Evolutionary conservation across 75 land plant species (phyloP), one percentile per base, ranked within the genome.

Genomic region (Selaginella moellendorffii): DNA sequence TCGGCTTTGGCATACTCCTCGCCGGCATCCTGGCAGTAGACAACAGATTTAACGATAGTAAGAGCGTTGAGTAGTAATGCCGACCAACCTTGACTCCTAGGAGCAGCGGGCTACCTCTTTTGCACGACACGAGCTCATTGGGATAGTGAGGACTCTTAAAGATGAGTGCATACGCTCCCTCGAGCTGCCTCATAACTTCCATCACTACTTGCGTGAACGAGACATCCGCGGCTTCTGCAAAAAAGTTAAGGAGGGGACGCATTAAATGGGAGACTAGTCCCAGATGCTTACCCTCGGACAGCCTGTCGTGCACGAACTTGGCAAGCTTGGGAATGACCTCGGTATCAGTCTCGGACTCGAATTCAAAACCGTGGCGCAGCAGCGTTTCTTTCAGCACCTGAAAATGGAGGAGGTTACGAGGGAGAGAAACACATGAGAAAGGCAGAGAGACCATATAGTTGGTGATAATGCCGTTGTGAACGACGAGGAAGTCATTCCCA

Each of bases 301-400:
- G 51, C 18, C 59, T 70, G 68, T 92, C 96, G 71, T 85, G 79
- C 19, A 92, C 89, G 64, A 78, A 92, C 52, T 92, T 92, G 36
- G 97, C 97, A 54, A 92, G 77, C 76, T 92, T 92, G 26, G 97
- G 97, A 64, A 92, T 92, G 0, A 92, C 97, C 81, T 92, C 97
- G 28, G 97, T 92, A 61, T 92, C 97, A 25, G 97, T 92, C 5
- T 92, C 97, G 23, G 97, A 92, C 24, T 88, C 90, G 77, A 92
- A 92, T 17, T 62, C 70, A 54, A 85, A 92, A 0, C 90, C 96
- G 85, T 92, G 96, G 26, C 90, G 69, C 29, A 92, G 54, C 17
- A 92, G 76, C 5, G 95, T 92, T 67, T 85, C 79, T 71, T 92
- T 92, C 66, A 92, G 69, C 28, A 92, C 97, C 97, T 92, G 74